phyloP scores from a whole-genome alignment of 1,284 basidiomycete genomes.

The Irpex sp. region DNA sequence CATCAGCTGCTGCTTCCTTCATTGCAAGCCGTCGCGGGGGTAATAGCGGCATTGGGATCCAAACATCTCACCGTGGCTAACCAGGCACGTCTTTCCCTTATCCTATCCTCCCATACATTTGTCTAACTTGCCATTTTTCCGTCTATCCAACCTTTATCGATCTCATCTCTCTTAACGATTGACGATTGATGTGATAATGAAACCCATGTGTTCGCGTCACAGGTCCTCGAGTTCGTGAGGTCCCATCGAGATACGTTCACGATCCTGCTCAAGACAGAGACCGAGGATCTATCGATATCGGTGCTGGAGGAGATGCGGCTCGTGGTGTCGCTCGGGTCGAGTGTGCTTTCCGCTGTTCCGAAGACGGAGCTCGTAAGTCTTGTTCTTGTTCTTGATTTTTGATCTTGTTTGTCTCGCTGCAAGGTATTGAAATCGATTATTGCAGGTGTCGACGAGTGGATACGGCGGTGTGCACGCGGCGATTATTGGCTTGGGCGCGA shows the following conservation, averaged over 20 bases:
- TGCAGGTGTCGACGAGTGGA: conserved; percentile 57
- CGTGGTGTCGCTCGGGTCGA: conserved; percentile 64
- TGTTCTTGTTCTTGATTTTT: conserved; percentile 1
- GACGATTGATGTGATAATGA: not conserved
- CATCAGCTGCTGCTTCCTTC: conserved; percentile 85
- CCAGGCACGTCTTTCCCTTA: conserved; percentile 42
- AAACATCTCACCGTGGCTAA: conserved; percentile 60
- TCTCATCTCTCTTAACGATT: not conserved
- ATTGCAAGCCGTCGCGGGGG: conserved; percentile 70
- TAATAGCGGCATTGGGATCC: conserved; percentile 63
- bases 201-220: not conserved
- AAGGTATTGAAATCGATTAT: not conserved
- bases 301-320: conserved; percentile 74
- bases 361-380: conserved; percentile 69
- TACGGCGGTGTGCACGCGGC: conserved; percentile 84
- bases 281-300: conserved; percentile 55
- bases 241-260: conserved; percentile 78
- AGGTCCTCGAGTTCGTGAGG: conserved; percentile 74
- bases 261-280: conserved; percentile 71
- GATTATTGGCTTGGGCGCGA: conserved; percentile 72
- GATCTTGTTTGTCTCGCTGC: not conserved
- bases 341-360: conserved; percentile 62
- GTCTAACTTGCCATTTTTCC: not conserved
- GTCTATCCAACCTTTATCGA: no score
- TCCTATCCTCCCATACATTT: not conserved